Percentiles rank a stretch among this genome's conserved stretches.
Conservation (phyloP, 1,139 yeast genomes). For the Scheffersomyces titani region DNA sequence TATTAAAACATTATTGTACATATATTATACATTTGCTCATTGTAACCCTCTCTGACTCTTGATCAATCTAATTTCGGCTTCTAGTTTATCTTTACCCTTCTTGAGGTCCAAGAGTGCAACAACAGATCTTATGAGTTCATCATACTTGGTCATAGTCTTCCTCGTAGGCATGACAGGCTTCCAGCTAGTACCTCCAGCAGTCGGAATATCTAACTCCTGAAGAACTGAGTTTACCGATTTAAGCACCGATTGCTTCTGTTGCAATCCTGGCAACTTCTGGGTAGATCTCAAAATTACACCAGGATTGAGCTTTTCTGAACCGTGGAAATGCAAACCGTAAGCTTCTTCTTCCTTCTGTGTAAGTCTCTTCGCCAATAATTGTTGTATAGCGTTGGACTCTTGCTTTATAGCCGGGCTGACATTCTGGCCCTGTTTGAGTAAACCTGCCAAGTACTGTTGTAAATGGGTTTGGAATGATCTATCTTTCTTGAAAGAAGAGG, state of each 20-base stretch:
- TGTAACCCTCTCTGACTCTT: slow-evolving; percentile 48
- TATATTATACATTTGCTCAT: slow-evolving; percentile 7
- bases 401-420: slow-evolving; percentile 27
- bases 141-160: slow-evolving; percentile 76
- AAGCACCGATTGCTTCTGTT: slow-evolving; percentile 62
- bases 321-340: slow-evolving; percentile 81
- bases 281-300: slow-evolving; percentile 83
- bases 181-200: slow-evolving; percentile 53
- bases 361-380: slow-evolving; percentile 54
- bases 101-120: slow-evolving; percentile 79
- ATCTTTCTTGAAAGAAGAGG: slow-evolving; percentile 52
- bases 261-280: slow-evolving; percentile 46
- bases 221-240: slow-evolving; percentile 71
- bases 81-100: slow-evolving; percentile 83
- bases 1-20: background rate
- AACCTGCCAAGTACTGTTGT: slow-evolving; percentile 43
- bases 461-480: slow-evolving; percentile 54
- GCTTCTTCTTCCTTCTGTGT: slow-evolving; percentile 81
- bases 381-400: slow-evolving; percentile 43
- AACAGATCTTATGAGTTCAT: slow-evolving; percentile 70
- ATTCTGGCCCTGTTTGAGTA: slow-evolving; percentile 38
- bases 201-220: slow-evolving; percentile 75
- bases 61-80: slow-evolving; percentile 70
- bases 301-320: slow-evolving; percentile 67
- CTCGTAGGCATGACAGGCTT: slow-evolving; percentile 91